These are phyloP conservation scores for Saksenaea vasiformis DNA, from an alignment of 371 early-diverging fungal genomes.

Conservation along the genomic window DNA sequence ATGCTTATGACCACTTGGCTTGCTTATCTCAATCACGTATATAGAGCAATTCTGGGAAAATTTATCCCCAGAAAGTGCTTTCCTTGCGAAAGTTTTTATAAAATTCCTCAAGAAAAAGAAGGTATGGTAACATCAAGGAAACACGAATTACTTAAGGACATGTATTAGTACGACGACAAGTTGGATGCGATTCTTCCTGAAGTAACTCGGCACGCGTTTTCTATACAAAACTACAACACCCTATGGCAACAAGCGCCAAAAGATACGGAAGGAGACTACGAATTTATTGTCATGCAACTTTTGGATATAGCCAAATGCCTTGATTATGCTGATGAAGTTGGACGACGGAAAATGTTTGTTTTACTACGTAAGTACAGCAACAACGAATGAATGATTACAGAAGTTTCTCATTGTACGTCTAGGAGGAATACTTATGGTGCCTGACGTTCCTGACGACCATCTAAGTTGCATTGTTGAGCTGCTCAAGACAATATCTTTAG, in stretches of 20 bases:
- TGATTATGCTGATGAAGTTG: conserved; percentile 89
- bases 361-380: conserved; percentile 59
- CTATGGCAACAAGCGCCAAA: conserved; percentile 62
- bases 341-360: conserved; percentile 78
- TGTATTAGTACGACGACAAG: conserved; percentile 49
- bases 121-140: conserved; percentile 22
- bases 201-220: conserved; percentile 69
- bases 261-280: conserved; percentile 62
- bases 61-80: conserved; percentile 76
- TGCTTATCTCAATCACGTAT: not conserved
- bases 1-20: not conserved
- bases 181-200: conserved; percentile 77
- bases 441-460: conserved; percentile 73
- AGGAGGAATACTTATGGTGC: conserved; percentile 70
- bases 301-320: conserved; percentile 73
- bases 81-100: conserved; percentile 69
- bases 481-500: conserved; percentile 71
- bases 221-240: conserved; percentile 67
- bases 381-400: not conserved
- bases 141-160: not conserved
- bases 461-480: conserved; percentile 71
- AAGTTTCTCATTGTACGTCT: conserved; percentile 3
- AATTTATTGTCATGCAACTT: conserved; percentile 78
- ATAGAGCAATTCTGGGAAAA: conserved; percentile 76
- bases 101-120: conserved; percentile 56